phyloP scores from a whole-genome alignment of 2,329 filamentous ascomycete genomes.

The Ophiocordyceps polyrhachis-furcata region DNA sequence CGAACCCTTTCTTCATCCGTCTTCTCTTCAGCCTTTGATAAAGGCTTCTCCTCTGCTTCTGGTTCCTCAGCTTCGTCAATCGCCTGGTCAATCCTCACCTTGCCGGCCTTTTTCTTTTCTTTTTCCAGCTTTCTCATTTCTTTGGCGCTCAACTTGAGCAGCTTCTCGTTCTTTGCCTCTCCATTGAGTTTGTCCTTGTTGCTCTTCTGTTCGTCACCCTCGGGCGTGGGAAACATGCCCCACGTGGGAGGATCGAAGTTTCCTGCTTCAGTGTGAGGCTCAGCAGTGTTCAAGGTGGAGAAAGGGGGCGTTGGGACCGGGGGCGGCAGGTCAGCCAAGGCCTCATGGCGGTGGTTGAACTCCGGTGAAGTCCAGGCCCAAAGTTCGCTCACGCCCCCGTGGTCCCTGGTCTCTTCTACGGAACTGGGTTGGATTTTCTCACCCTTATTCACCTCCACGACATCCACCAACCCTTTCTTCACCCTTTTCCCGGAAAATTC shows the following conservation, averaged over 20 bases:
- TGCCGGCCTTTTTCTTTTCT: conserved; percentile 23
- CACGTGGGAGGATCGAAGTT: conserved; percentile 17
- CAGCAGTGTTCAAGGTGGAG: conserved; percentile 23
- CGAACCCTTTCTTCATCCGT: background rate
- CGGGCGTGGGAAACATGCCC: conserved; percentile 15
- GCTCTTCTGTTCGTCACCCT: conserved; percentile 10
- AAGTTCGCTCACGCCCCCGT: conserved; percentile 23
- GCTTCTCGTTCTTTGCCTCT: conserved; percentile 18
- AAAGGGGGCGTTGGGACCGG: conserved; percentile 27
- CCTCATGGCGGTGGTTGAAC: conserved; percentile 19
- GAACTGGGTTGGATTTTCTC: conserved; percentile 27
- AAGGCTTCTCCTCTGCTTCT: background rate
- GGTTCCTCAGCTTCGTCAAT: conserved; percentile 2
- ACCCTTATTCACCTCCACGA: conserved; percentile 25
- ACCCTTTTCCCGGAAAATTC: conserved; percentile 22
- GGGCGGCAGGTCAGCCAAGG: conserved; percentile 24
- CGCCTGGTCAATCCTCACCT: conserved; percentile 11
- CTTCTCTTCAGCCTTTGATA: background rate
- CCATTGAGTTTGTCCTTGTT: conserved; percentile 21
- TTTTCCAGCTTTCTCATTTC: conserved; percentile 33
- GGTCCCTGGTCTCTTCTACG: conserved; percentile 23
- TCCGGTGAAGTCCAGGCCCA: conserved; percentile 26
- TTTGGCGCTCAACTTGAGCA: conserved; percentile 27
- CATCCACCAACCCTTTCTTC: conserved; percentile 29
- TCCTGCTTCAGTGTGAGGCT: conserved; percentile 15